These are phyloP conservation scores for Rhizopogon rudus DNA, from an alignment of 768 basidiomycete genomes.

Conservation along the genomic window DNA sequence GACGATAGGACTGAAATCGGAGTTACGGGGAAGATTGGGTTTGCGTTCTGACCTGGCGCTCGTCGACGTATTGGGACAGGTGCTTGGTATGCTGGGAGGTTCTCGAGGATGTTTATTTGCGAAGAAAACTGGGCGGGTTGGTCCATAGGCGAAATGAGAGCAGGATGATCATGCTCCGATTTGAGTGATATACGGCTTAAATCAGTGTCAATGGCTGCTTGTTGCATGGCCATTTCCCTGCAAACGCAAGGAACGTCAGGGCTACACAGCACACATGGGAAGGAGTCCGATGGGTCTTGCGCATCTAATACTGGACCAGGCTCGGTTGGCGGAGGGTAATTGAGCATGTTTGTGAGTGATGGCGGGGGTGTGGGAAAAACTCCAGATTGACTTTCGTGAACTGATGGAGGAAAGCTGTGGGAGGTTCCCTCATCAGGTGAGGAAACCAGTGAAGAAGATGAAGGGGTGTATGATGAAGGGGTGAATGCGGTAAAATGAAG, in stretches of 20 bases:
- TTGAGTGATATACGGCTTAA: conserved; percentile 8
- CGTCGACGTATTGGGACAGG: conserved; percentile 76
- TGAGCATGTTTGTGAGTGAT: conserved; percentile 28
- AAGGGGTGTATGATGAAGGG: conserved; percentile 33
- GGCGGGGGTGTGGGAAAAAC: conserved; percentile 24
- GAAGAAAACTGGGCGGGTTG: conserved; percentile 24
- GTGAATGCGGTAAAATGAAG: conserved; percentile 20
- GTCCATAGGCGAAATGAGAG: conserved; percentile 15
- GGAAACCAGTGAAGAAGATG: conserved; percentile 46
- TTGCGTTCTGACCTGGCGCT: conserved; percentile 29
- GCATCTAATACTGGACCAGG: conserved; percentile 28
- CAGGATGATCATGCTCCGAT: conserved; percentile 10
- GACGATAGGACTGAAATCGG: conserved; percentile 26
- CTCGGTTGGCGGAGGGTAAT: conserved; percentile 29
- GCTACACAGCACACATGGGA: conserved; percentile 69
- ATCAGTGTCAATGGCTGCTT: conserved; percentile 25
- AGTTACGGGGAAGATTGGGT: conserved; percentile 53
- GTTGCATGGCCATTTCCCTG: conserved; percentile 56
- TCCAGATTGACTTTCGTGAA: conserved; percentile 17
- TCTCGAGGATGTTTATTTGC: conserved; percentile 62
- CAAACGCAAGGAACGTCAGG: conserved; percentile 73
- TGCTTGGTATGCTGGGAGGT: conserved; percentile 75
- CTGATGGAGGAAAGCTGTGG: conserved; percentile 28
- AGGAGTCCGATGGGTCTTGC: conserved; percentile 27
- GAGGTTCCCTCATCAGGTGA: conserved; percentile 39